These are phyloP conservation scores for Neopestalotiopsis clavispora DNA, from an alignment of 2,329 filamentous ascomycete species.

Conservation along the genomic window DNA sequence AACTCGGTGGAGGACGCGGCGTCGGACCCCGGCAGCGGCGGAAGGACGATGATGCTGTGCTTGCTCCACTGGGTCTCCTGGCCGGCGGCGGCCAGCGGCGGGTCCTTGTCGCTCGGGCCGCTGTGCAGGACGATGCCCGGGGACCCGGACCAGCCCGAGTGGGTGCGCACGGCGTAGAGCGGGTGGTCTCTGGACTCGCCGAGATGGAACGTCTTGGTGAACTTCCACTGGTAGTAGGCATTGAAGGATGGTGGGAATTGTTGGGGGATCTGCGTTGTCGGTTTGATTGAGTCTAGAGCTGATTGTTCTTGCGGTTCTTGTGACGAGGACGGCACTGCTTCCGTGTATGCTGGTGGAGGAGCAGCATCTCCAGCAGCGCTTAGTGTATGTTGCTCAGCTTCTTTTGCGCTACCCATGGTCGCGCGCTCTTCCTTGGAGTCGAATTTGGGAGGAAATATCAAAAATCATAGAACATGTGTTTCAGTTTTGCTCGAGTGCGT, in stretches of 20 bases:
- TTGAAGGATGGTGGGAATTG: constrained; percentile 16
- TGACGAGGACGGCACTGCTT: not conserved
- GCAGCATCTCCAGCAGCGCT: not conserved
- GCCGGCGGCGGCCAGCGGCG: constrained; percentile 23
- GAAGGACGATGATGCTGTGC: constrained; percentile 7
- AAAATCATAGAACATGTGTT: not conserved
- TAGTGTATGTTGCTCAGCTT: not conserved
- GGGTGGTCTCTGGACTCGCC: constrained; percentile 26
- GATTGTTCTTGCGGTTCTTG: not conserved
- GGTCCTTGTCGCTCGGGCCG: constrained; percentile 23
- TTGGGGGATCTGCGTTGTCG: not conserved
- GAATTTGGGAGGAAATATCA: not conserved
- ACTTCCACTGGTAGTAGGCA: constrained; percentile 8
- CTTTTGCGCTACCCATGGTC: not conserved
- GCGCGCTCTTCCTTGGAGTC: not conserved
- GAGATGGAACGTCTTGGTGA: constrained; percentile 25
- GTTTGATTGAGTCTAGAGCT: not conserved
- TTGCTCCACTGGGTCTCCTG: not conserved
- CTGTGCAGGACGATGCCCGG: constrained; percentile 25
- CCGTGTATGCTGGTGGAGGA: constrained; percentile 13
- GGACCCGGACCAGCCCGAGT: constrained; percentile 23
- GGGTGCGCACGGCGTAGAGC: constrained; percentile 26
- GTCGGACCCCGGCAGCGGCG: constrained; percentile 7
- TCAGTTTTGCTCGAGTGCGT: not conserved
- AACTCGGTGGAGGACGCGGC: constrained; percentile 9